Base-by-base conservation (phyloP, 164 flowering plant genomes). In the Sedum album region DNA sequence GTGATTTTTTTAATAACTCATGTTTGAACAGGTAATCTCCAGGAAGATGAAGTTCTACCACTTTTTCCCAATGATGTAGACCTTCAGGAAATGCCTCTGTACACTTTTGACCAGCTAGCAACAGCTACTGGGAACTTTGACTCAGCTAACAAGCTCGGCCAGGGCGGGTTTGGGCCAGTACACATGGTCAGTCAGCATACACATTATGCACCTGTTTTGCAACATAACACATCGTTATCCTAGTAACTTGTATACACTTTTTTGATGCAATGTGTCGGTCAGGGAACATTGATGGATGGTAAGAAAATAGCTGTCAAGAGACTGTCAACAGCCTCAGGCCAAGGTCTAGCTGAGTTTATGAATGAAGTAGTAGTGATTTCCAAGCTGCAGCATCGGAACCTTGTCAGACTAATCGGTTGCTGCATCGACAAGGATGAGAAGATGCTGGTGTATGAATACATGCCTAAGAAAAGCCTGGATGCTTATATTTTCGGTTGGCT, bases 351-450 rank as follows among this genome's bases (percentile, higher is more conserved):
- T 53, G 83, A 82, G 67, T 80, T 82, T 42, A 82, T 71, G 80
- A 80, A 78, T 69, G 85, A 82, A 53, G n/a, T n/a, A n/a, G n/a
- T n/a, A n/a, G n/a, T n/a, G n/a, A n/a, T n/a, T n/a, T n/a, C n/a
- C n/a, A n/a, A 78, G 66, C 72, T 82, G 6, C 83, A 80, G 49
- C 85, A 82, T 30, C 66, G 81, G 7, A 82, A 82, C 69, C 80
- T 80, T 23, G 80, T 81, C 25, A 76, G 64, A 60, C 72, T 81
- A 0, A 35, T 81, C 11, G 84, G 84, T 18, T 79, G 77, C 67
- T 81, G 79, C 31, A 39, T 72, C 17, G 76, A 76, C 53, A 68
- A 70, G 51, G 76, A 76, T 25, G 84, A 79, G n/a, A 76, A 70
- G 55, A 73, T 76, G 71, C 60, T 76, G n/a, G n/a, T n/a, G n/a